Base-by-base conservation (phyloP, 2,329 filamentous ascomycete species). In the Blastomyces parvus region DNA sequence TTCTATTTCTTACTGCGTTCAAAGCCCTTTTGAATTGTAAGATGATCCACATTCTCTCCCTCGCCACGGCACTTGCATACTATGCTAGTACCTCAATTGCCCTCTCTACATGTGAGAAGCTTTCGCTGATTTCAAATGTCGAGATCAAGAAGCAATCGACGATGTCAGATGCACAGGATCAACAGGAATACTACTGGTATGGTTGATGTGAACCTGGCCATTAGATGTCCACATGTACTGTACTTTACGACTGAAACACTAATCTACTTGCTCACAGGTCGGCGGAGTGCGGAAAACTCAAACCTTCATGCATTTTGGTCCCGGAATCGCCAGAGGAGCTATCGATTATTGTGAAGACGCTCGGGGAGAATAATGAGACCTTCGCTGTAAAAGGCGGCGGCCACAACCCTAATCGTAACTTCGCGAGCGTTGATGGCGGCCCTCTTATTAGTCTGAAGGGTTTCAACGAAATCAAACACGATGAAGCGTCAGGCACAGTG, bases 311-410 rank as follows among this genome's bases (percentile, higher is more conserved):
- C 65, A 80, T 81, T 61, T 73, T 82, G 57, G 75, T 77, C 52
- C 82, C 82, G 2, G 74, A 74, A 14, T 82, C 76, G 42, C 74
- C 78, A 0, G 72, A 78, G 19, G 81, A 86, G 68, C 82, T 86
- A 46, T 77, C 82, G 0, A 75, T 77, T 11, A 77, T 83, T n/a
- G 76, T 86, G 57, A 77, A 76, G 33, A 74, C 81, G 38, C 76
- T 86, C 14, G 77, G 75, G 8, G 71, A 78, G 42, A 78, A 78
- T 52, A 74, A 77, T 46, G 81, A 80, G 62, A 72, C 82, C 6
- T 83, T 86, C 57, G 84, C 83, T 27, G 77, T 85, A 72, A 79
- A 82, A 69, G 77, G 79, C 11, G 82, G 82, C 8, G 79, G 79
- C 0, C 79, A 81, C 67, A 77, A 78, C 63, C 77, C 77, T 0